A percentile compares a stretch with the other conserved stretches of the same genome.
phyloP scores from a whole-genome alignment of 2,329 filamentous ascomycete genomes.

The Exophiala bonariae region DNA sequence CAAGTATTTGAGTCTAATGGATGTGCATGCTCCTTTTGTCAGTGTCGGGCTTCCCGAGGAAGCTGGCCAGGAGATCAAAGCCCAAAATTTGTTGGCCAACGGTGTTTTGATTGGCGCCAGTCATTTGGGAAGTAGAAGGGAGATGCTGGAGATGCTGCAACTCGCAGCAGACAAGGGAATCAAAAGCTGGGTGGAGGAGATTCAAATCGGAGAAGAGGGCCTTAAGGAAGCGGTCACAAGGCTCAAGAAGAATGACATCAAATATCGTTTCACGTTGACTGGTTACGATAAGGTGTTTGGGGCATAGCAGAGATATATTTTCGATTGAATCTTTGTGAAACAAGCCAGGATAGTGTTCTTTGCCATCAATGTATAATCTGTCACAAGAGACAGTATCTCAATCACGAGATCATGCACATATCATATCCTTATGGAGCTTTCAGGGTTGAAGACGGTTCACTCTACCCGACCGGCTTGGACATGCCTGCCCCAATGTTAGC shows the following conservation, averaged over 20 bases:
- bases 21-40: slow-evolving; percentile 57
- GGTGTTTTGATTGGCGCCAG: slow-evolving; percentile 69
- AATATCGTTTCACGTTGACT: slow-evolving; percentile 68
- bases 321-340: no score
- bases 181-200: slow-evolving; percentile 66
- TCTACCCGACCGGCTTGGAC: no score
- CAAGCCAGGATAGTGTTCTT: no score
- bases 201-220: slow-evolving; percentile 69
- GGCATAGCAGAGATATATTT: neutral
- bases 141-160: slow-evolving; percentile 71
- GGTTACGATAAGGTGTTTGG: slow-evolving; percentile 14
- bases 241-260: slow-evolving; percentile 69
- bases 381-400: no score
- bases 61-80: slow-evolving; percentile 67
- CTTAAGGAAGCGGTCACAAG: slow-evolving; percentile 69
- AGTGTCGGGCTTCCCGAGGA: slow-evolving; percentile 62
- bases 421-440: no score
- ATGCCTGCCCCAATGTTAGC: no score
- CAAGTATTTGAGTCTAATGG: slow-evolving; percentile 52
- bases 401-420: no score
- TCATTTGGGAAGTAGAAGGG: slow-evolving; percentile 68
- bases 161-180: slow-evolving; percentile 68
- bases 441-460: no score
- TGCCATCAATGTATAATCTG: no score
- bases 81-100: slow-evolving; percentile 73